phyloP scores from a whole-genome alignment of 2,329 filamentous ascomycete species.

The Sporothrix luriei region DNA sequence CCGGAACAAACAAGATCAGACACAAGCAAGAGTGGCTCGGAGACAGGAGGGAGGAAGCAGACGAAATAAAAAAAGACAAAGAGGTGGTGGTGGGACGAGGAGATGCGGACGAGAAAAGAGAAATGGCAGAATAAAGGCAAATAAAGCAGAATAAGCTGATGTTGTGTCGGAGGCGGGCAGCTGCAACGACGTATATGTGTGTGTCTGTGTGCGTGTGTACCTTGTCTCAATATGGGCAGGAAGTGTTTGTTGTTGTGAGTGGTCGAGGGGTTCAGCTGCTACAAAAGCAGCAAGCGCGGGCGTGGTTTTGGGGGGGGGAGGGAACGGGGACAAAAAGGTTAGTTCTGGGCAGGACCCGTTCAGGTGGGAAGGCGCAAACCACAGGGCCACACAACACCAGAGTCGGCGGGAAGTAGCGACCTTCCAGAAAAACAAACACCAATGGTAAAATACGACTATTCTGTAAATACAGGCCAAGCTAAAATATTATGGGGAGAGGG shows the following conservation, averaged over 20 bases:
- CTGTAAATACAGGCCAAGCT: neutral
- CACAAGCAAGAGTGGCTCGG: slow-evolving; percentile 9
- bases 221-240: slow-evolving; percentile 16
- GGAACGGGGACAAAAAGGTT: neutral
- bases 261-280: slow-evolving; percentile 26
- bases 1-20: slow-evolving; percentile 22
- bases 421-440: slow-evolving; percentile 11
- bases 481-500: slow-evolving; percentile 4
- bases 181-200: neutral
- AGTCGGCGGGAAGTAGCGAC: neutral
- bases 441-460: neutral
- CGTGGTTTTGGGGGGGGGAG: slow-evolving; percentile 4
- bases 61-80: slow-evolving; percentile 4
- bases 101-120: slow-evolving; percentile 1
- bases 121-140: slow-evolving; percentile 25
- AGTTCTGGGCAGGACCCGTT: slow-evolving; percentile 19
- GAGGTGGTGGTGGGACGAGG: neutral
- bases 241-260: neutral
- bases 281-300: neutral
- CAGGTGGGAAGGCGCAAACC: slow-evolving; percentile 28
- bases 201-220: neutral
- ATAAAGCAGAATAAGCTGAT: slow-evolving; percentile 27
- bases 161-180: slow-evolving; percentile 21
- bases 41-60: slow-evolving; percentile 4
- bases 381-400: neutral